Evolutionary conservation across 208 protist species (phyloP).

Genomic region (Acanthamoeba castellanii): DNA sequence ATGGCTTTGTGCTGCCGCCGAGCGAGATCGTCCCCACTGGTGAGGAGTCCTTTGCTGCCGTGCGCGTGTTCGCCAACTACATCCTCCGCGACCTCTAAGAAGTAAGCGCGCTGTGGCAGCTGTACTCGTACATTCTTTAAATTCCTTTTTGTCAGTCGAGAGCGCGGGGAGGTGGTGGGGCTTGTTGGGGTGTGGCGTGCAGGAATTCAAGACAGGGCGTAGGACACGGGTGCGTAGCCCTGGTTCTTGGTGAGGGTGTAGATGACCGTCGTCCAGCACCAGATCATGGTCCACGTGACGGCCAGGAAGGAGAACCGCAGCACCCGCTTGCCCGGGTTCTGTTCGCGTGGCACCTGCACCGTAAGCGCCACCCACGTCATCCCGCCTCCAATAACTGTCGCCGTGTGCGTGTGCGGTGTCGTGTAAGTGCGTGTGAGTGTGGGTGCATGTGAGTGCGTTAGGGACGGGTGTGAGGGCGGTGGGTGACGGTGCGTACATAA

Average conservation of each 20-base stretch:
- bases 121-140: no score
- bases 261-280: neutral
- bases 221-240: neutral
- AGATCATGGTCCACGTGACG: slow-evolving; percentile 8
- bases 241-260: slow-evolving; percentile 2
- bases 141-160: no score
- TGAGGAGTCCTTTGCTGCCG: slow-evolving; percentile 58
- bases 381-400: neutral
- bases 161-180: no score
- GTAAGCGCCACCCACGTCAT: neutral
- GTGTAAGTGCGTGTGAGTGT: neutral
- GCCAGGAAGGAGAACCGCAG: slow-evolving; percentile 13
- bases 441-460: neutral
- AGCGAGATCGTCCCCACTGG: slow-evolving; percentile 73
- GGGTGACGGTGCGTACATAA: neutral
- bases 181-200: no score
- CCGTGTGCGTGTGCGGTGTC: neutral
- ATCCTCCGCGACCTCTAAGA: neutral
- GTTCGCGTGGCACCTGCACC: neutral
- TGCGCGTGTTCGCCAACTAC: neutral
- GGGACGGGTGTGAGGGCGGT: neutral
- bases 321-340: neutral
- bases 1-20: slow-evolving; percentile 74
- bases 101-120: neutral
- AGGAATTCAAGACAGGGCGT: neutral